These are phyloP conservation scores for Phytophthora hybrid DNA, from an alignment of 352 stramenopile species.

Conservation along the genomic window DNA sequence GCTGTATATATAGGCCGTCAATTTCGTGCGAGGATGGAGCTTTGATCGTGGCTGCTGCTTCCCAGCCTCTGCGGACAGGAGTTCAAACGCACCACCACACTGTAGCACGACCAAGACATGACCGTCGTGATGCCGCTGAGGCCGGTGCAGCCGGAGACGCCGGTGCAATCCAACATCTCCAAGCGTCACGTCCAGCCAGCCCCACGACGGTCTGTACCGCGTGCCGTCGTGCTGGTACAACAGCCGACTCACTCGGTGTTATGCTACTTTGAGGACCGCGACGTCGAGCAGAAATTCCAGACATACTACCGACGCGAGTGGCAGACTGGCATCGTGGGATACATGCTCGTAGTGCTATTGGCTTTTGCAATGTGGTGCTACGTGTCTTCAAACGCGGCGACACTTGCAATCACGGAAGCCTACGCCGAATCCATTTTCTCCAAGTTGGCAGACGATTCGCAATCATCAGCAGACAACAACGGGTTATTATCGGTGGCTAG, in stretches of 20 bases:
- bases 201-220: constrained; percentile 39
- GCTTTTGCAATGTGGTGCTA: constrained; percentile 37
- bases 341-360: constrained; percentile 48
- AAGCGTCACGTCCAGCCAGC: constrained; percentile 45
- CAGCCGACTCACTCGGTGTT: constrained; percentile 54
- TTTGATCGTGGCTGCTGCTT: not conserved
- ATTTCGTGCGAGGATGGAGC: not conserved
- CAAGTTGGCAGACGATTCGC: not conserved
- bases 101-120: constrained; percentile 14
- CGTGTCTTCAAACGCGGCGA: constrained; percentile 30
- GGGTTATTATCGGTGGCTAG: constrained; percentile 3
- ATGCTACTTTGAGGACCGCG: constrained; percentile 61
- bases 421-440: constrained; percentile 29
- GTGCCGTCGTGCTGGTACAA: constrained; percentile 43
- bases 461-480: not conserved
- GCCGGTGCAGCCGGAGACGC: constrained; percentile 17
- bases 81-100: not conserved
- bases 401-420: constrained; percentile 25
- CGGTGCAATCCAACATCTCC: constrained; percentile 15
- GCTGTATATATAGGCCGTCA: not conserved
- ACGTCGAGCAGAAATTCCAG: constrained; percentile 73
- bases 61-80: not conserved
- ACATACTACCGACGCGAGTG: constrained; percentile 60
- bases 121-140: constrained; percentile 30
- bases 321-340: constrained; percentile 37